Evolutionary conservation across 23 red algal genomes (phyloP).

Genomic region (Chondrus crispus): DNA sequence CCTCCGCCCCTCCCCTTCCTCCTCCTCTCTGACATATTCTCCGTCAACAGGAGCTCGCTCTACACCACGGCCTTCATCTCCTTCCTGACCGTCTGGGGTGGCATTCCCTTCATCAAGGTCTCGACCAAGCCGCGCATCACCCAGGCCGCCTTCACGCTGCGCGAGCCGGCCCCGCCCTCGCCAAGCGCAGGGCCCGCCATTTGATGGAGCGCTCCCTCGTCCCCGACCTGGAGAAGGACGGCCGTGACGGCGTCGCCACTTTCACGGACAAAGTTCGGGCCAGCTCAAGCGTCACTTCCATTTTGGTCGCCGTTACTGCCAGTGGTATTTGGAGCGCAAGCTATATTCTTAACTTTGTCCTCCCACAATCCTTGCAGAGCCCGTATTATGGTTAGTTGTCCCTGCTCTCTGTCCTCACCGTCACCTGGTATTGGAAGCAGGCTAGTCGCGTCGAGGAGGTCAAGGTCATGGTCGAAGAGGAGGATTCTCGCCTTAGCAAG

Average conservation of each 20-base stretch:
- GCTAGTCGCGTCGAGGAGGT: slow-evolving; percentile 64
- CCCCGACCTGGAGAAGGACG: slow-evolving; percentile 58
- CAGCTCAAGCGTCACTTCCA: slow-evolving; percentile 53
- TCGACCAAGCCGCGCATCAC: slow-evolving; percentile 73
- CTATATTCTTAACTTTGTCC: slow-evolving; percentile 55
- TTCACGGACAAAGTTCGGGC: slow-evolving; percentile 65
- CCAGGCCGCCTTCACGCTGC: slow-evolving; percentile 64
- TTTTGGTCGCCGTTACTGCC: slow-evolving; percentile 56
- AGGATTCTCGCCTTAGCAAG: slow-evolving; percentile 17
- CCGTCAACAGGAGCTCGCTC: slow-evolving; percentile 40
- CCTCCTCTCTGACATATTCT: slow-evolving; percentile 42
- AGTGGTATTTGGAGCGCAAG: slow-evolving; percentile 46
- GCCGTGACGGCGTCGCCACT: slow-evolving; percentile 70
- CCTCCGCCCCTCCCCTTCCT: background rate
- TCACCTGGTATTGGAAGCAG: slow-evolving; percentile 76
- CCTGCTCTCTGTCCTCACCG: slow-evolving; percentile 12
- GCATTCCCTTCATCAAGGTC: slow-evolving; percentile 78
- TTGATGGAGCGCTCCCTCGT: slow-evolving; percentile 60
- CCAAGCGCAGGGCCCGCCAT: slow-evolving; percentile 44
- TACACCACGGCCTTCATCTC: slow-evolving; percentile 70
- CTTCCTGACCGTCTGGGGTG: slow-evolving; percentile 79
- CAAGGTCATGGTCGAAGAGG: slow-evolving; percentile 69
- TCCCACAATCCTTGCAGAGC: slow-evolving; percentile 31
- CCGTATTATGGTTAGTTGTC: slow-evolving; percentile 42
- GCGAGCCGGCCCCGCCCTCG: slow-evolving; percentile 18